These are phyloP conservation scores for Candida lessepsii DNA, from an alignment of 805 yeast genomes.

Conservation along the genomic window DNA sequence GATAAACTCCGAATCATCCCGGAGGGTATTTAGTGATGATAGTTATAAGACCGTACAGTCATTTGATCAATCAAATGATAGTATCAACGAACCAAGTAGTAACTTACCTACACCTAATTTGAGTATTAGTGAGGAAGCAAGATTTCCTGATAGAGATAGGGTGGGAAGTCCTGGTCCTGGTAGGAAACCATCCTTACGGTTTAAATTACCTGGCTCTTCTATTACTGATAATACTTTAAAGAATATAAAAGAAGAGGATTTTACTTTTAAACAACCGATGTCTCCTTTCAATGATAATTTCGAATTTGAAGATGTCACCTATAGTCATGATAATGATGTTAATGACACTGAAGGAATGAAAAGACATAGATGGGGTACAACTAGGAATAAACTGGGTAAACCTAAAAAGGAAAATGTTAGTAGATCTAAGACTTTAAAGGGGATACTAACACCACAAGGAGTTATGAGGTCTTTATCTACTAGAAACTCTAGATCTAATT, in stretches of 20 bases:
- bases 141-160: background rate
- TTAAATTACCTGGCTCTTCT: slow-evolving; percentile 27
- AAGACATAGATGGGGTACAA: slow-evolving; percentile 90
- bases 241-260: slow-evolving; percentile 25
- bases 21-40: slow-evolving; percentile 18
- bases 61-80: slow-evolving; percentile 11
- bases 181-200: slow-evolving; percentile 28
- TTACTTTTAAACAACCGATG: slow-evolving; percentile 23
- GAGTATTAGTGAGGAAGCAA: slow-evolving; percentile 18
- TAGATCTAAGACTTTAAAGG: slow-evolving; percentile 60
- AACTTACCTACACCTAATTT: slow-evolving; percentile 28
- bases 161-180: background rate
- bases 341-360: slow-evolving; percentile 48
- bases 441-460: slow-evolving; percentile 28
- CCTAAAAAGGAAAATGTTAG: slow-evolving; percentile 49
- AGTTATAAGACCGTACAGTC: slow-evolving; percentile 19
- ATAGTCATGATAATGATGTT: slow-evolving; percentile 14
- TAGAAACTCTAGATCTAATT: slow-evolving; percentile 6
- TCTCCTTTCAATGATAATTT: slow-evolving; percentile 26
- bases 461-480: slow-evolving; percentile 13
- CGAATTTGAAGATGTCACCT: slow-evolving; percentile 12
- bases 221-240: slow-evolving; percentile 10
- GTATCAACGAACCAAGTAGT: slow-evolving; percentile 14
- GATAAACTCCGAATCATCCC: slow-evolving; percentile 6
- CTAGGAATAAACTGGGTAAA: slow-evolving; percentile 67